phyloP scores from a whole-genome alignment of 345 rosid species.

The Hypericum perforatum region DNA sequence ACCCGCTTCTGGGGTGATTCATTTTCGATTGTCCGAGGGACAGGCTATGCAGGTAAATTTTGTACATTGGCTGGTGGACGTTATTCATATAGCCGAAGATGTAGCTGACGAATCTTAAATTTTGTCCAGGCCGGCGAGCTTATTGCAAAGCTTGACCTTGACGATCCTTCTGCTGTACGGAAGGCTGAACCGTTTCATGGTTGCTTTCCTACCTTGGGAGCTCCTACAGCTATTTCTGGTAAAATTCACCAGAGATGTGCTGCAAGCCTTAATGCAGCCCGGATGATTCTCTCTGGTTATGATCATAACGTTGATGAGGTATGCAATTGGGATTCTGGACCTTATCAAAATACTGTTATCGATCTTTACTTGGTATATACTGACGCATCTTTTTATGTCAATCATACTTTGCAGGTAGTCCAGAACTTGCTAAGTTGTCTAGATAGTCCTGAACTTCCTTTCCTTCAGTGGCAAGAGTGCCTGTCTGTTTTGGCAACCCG shows the following conservation, averaged over 20 bases:
- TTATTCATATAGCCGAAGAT: not conserved
- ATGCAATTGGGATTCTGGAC: slow-evolving; percentile 6
- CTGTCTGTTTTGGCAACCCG: slow-evolving; percentile 86
- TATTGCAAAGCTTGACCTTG: slow-evolving; percentile 88
- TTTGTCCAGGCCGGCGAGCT: slow-evolving; percentile 89
- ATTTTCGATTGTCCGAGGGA: slow-evolving; percentile 88
- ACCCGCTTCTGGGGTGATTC: slow-evolving; percentile 88
- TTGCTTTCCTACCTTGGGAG: slow-evolving; percentile 75
- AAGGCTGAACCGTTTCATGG: slow-evolving; percentile 97
- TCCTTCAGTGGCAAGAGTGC: slow-evolving; percentile 99
- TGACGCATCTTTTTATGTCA: slow-evolving; percentile 3
- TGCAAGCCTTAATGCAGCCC: slow-evolving; percentile 83
- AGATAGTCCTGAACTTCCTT: slow-evolving; percentile 95
- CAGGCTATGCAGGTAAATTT: slow-evolving; percentile 93
- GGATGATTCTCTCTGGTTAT: slow-evolving; percentile 98
- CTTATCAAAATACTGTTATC: not conserved
- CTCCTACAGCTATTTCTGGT: slow-evolving; percentile 90
- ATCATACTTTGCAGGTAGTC: slow-evolving; percentile 52
- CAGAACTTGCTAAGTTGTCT: slow-evolving; percentile 83
- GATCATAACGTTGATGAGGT: slow-evolving; percentile 90
- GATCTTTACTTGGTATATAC: not conserved
- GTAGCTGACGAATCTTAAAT: slow-evolving; percentile 9
- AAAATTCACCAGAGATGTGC: slow-evolving; percentile 99
- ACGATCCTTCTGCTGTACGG: slow-evolving; percentile 98
- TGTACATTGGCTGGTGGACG: not conserved